Evolutionary conservation across 2,329 filamentous ascomycete species (phyloP).

Genomic region (Diplodia seriata): DNA sequence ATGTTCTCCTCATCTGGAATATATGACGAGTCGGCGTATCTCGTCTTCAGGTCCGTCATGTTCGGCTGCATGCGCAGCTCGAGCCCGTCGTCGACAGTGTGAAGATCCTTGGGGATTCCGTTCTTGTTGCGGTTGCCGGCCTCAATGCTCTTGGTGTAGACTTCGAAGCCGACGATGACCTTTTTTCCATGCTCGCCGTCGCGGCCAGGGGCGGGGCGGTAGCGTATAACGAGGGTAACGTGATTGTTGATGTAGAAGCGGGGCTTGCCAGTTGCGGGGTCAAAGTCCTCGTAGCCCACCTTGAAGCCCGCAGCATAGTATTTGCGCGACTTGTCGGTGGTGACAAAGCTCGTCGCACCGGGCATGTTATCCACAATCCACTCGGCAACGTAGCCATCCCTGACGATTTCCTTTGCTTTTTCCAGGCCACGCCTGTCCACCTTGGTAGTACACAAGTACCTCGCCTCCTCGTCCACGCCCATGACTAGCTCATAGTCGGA

Average conservation of each 20-base stretch:
- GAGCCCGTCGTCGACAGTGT: conserved; percentile 68
- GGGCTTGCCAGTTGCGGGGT: conserved; percentile 64
- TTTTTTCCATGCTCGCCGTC: conserved; percentile 75
- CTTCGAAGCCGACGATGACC: conserved; percentile 86
- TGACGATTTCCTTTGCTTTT: conserved; percentile 74
- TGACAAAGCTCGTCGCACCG: conserved; percentile 86
- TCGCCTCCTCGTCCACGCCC: conserved; percentile 76
- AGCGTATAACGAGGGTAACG: conserved; percentile 82
- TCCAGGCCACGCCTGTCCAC: conserved; percentile 70
- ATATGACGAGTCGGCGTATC: conserved; percentile 65
- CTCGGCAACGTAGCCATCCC: conserved; percentile 82
- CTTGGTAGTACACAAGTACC: conserved; percentile 73
- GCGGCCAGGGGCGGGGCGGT: conserved; percentile 72
- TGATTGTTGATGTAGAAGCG: conserved; percentile 86
- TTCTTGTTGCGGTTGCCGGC: conserved; percentile 64
- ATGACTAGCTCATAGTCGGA: conserved; percentile 84
- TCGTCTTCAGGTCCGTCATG: conserved; percentile 60
- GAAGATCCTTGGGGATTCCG: conserved; percentile 73
- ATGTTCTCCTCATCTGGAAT: conserved; percentile 59
- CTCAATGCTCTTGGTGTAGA: conserved; percentile 85
- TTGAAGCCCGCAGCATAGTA: conserved; percentile 94
- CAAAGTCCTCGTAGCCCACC: conserved; percentile 76
- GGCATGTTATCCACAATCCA: conserved; percentile 95
- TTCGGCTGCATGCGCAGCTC: conserved; percentile 73
- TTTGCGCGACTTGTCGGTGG: conserved; percentile 80